These are phyloP conservation scores for Limonium bicolor DNA, from an alignment of 148 eudicot species.

Conservation along the genomic window DNA sequence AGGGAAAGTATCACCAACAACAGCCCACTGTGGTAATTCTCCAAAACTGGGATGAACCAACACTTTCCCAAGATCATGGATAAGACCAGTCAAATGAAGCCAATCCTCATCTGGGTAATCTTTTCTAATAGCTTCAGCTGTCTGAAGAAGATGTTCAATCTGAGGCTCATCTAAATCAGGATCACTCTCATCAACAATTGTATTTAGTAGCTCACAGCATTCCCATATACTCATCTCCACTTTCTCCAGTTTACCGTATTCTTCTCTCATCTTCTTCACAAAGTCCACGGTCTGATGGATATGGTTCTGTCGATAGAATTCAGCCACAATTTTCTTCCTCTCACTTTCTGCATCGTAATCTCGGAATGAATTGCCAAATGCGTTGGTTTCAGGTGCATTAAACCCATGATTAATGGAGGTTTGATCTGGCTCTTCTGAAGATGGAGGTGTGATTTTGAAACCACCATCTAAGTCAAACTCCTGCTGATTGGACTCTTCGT, in stretches of 20 bases:
- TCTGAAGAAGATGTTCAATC: conserved; percentile 79
- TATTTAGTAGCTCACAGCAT: conserved; percentile 71
- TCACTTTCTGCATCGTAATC: conserved; percentile 37
- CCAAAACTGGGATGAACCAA: conserved; percentile 73
- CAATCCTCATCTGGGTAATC: conserved; percentile 85
- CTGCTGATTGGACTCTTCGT: conserved; percentile 10
- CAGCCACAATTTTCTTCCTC: conserved; percentile 25
- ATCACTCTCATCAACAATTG: conserved; percentile 83
- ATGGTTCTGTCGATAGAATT: conserved; percentile 35
- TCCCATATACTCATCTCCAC: conserved; percentile 98
- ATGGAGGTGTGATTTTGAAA: conserved; percentile 4
- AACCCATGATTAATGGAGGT: conserved; percentile 10
- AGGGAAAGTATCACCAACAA: conserved; percentile 82
- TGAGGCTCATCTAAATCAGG: conserved; percentile 95
- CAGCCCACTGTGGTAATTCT: conserved; percentile 85
- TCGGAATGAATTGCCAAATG: conserved; percentile 48
- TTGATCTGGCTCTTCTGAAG: conserved; percentile 3
- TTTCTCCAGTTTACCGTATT: conserved; percentile 52
- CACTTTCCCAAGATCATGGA: conserved; percentile 95
- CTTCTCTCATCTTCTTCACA: conserved; percentile 63
- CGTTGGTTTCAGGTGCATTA: conserved; percentile 25
- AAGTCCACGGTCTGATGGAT: conserved; percentile 45
- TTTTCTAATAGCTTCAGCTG: conserved; percentile 75
- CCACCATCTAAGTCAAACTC: conserved; percentile 16
- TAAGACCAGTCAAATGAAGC: conserved; percentile 86